A percentile compares a stretch with the other conserved stretches of the same genome.
Conservation (phyloP, 2,329 filamentous ascomycete species). For the Calonectria pteridis region DNA sequence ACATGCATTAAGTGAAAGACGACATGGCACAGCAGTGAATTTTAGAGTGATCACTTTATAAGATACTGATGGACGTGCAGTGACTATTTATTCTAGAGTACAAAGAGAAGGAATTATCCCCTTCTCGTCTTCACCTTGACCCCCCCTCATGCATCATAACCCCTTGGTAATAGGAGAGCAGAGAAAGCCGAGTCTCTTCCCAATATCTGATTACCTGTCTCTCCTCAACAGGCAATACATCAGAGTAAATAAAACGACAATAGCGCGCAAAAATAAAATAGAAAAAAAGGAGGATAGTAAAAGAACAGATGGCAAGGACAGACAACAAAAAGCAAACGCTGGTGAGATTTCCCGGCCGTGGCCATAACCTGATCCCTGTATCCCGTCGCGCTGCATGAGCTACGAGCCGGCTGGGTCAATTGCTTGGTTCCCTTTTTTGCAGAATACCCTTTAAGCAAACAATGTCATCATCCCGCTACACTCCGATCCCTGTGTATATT, state of each 20-base stretch:
- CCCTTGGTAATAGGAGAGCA: conserved; percentile 4
- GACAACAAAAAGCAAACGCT: conserved; percentile 35
- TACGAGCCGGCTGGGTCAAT: conserved; percentile 15
- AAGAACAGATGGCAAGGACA: conserved; percentile 29
- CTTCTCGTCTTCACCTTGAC: conserved; percentile 20
- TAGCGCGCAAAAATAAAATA: conserved; percentile 22
- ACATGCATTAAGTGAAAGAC: not conserved
- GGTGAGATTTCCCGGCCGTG: conserved; percentile 33
- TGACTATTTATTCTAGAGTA: conserved; percentile 44
- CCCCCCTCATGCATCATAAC: conserved; percentile 18
- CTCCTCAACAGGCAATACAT: conserved; percentile 12
- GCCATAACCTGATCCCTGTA: conserved; percentile 24
- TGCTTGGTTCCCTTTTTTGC: conserved; percentile 20
- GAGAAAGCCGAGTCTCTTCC: conserved; percentile 20
- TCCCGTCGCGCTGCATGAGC: not conserved
- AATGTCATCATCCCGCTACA: conserved; percentile 24
- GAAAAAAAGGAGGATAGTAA: conserved; percentile 25
- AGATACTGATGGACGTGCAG: conserved; percentile 26
- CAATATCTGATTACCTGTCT: conserved; percentile 22
- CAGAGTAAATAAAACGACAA: conserved; percentile 32
- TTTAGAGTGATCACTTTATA: not conserved
- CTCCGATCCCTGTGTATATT: conserved; percentile 2
- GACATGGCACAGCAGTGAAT: not conserved
- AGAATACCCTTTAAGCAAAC: conserved; percentile 15
- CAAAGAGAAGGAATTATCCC: conserved; percentile 33